Percentiles rank a stretch among this genome's conserved stretches.
These are phyloP conservation scores for Epichloe hybrida DNA, from an alignment of 2,329 filamentous ascomycete genomes.

Conservation along the genomic window DNA sequence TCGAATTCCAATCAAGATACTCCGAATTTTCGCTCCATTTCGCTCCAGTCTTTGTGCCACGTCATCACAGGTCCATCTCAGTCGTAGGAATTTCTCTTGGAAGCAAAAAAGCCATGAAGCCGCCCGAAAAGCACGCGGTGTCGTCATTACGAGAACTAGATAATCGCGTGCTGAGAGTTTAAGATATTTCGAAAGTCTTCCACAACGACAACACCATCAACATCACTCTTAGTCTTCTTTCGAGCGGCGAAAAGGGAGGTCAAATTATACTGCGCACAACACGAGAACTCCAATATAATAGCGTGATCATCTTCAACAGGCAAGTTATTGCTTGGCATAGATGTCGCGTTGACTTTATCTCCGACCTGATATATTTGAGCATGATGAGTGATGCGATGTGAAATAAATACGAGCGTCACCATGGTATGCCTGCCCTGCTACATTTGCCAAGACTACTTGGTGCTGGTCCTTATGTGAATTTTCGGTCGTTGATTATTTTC, in stretches of 20 bases:
- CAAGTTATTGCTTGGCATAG: not conserved
- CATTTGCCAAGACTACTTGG: not conserved
- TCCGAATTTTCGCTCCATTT: slow-evolving; percentile 1
- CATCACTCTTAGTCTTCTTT: no score
- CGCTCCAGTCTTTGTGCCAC: slow-evolving; percentile 12
- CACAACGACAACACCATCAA: no score
- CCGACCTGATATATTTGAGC: not conserved
- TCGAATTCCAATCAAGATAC: not conserved
- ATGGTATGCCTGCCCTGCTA: not conserved
- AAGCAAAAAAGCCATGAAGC: not conserved
- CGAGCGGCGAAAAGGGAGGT: no score
- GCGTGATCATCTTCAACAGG: no score
- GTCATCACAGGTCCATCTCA: slow-evolving; percentile 16
- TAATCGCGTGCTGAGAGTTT: no score
- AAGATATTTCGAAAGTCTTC: no score
- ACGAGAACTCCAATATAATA: no score
- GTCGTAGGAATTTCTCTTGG: slow-evolving; percentile 7
- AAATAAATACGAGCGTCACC: not conserved
- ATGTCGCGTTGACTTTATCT: not conserved
- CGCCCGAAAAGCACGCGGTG: not conserved
- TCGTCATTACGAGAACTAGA: no score
- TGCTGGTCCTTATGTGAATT: not conserved
- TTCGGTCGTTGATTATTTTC: no score
- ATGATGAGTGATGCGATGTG: not conserved
- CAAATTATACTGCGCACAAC: no score